Evolutionary conservation across 345 rosid species (phyloP), one percentile per base, ranked within the genome.

Genomic region (Triadica sebifera): DNA sequence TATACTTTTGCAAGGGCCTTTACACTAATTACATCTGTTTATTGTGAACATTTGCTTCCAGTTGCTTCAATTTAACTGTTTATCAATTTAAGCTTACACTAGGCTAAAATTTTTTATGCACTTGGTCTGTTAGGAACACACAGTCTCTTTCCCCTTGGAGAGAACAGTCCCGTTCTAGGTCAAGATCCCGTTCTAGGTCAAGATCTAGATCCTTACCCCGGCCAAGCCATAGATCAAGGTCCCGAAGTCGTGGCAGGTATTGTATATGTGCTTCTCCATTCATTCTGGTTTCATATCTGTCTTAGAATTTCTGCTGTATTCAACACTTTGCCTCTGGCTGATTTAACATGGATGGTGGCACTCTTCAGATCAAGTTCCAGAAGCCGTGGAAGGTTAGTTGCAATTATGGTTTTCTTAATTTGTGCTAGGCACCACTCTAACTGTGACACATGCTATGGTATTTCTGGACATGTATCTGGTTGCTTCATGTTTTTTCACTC

Each of bases 171-270:
- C 77, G 84, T 82, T 83, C 89, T 8, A 85, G 87, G 55, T 84
- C 85, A 12, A 65, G 79, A 45, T 65, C 76, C 8, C 45, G 74
- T n/a, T 63, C 72, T 2, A 78, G 87, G 71, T 74, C 89, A 3
- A 83, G 88, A 69, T 87, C 97, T 37, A 81, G 88, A 49, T 87
- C 93, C 17, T 86, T 84, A 81, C 82, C 93, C 45, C 78, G 77
- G 80, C 95, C 89, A 37, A 89, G 91, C 84, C 87, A 83, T n/a
- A 78, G 89, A 62, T 91, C 99, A 20, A 80, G 80, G 52, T 91
- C 96, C 25, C 86, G 80, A 69, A 77, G 87, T 78, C 98, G 91
- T 72, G 98, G 97, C 81, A 93, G 99, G 99, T 95, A 85, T 75
- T 75, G n/a, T 72, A 57, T 49, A 5, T 57, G 9, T 43, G 37